phyloP scores from a whole-genome alignment of 2,329 filamentous ascomycete genomes.

The Cordyceps fumosorosea region DNA sequence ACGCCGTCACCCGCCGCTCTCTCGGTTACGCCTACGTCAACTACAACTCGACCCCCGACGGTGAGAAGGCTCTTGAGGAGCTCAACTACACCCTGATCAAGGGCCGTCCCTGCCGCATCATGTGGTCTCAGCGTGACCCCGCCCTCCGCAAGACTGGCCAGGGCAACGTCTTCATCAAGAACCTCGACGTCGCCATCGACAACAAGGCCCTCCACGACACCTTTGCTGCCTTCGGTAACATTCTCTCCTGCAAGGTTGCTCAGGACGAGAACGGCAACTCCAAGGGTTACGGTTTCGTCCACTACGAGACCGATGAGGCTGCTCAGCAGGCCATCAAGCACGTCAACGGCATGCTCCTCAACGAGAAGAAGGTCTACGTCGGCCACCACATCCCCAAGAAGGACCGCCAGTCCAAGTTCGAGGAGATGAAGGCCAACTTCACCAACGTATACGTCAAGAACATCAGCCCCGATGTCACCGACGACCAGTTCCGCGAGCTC shows the following conservation, averaged over 20 bases:
- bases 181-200: constrained; percentile 95
- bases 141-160: constrained; percentile 98
- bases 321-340: constrained; percentile 97
- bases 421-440: constrained; percentile 99
- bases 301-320: constrained; percentile 98
- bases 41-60: constrained; percentile 96
- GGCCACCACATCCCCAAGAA: constrained; percentile 99
- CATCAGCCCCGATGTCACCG: constrained; percentile 73
- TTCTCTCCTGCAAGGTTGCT: constrained; percentile 98
- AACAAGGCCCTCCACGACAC: constrained; percentile 99
- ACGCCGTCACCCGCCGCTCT: constrained; percentile 95
- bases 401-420: constrained; percentile 99
- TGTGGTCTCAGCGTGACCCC: constrained; percentile 99
- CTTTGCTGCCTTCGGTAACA: constrained; percentile 98
- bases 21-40: constrained; percentile 99
- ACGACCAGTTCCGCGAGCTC: constrained; percentile 89
- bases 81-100: constrained; percentile 99
- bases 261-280: constrained; percentile 95
- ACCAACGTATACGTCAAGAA: constrained; percentile 99
- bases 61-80: constrained; percentile 97
- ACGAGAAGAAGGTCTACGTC: constrained; percentile 99
- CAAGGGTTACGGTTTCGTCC: constrained; percentile 98
- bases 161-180: constrained; percentile 99
- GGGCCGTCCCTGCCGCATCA: constrained; percentile 97
- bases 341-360: constrained; percentile 98